Percentiles rank a stretch among this genome's conserved stretches.
These are phyloP conservation scores for Lanzia echinophila DNA, from an alignment of 2,329 filamentous ascomycete species.

Conservation along the genomic window DNA sequence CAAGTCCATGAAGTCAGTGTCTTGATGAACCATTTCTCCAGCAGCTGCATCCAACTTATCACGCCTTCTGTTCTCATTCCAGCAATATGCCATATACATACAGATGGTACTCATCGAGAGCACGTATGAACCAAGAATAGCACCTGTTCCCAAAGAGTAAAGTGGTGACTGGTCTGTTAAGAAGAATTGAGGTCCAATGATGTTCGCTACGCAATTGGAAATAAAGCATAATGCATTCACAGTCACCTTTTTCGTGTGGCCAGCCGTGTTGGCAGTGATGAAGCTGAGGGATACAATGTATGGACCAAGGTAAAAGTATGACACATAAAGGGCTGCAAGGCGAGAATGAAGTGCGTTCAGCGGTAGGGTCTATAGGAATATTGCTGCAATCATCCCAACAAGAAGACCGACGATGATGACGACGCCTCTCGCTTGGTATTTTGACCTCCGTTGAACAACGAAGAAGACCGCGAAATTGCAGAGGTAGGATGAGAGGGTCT, in stretches of 20 bases:
- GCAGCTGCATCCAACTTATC: background rate
- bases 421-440: no score
- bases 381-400: no score
- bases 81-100: no score
- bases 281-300: slow-evolving; percentile 34
- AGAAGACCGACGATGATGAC: no score
- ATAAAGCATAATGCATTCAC: slow-evolving; percentile 38
- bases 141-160: background rate
- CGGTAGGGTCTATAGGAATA: slow-evolving; percentile 40
- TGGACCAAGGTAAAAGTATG: slow-evolving; percentile 14
- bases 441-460: no score
- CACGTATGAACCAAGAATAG: background rate
- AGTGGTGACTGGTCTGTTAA: slow-evolving; percentile 3
- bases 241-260: slow-evolving; percentile 41
- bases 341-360: slow-evolving; percentile 42
- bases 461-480: no score
- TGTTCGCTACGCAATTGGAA: slow-evolving; percentile 45
- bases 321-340: no score
- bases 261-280: slow-evolving; percentile 52
- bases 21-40: background rate
- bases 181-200: slow-evolving; percentile 35
- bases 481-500: no score
- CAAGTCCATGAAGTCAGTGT: slow-evolving; percentile 1
- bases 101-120: background rate
- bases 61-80: background rate